phyloP scores from a whole-genome alignment of 2,329 filamentous ascomycete species.

The Colletotrichum tropicale region DNA sequence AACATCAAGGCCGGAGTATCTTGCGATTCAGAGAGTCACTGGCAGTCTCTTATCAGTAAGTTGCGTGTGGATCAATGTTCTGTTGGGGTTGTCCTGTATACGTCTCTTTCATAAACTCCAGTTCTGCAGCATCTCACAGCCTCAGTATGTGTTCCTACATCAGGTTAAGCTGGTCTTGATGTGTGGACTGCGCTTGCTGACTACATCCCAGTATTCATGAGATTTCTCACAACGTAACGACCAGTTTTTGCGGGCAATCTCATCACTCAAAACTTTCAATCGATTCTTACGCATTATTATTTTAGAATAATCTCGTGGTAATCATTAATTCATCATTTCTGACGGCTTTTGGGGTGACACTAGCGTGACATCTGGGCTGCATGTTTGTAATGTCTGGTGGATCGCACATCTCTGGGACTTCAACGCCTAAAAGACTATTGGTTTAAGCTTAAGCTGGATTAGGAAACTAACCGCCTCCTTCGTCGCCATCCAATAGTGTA shows the following conservation, averaged over 20 bases:
- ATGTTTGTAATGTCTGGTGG: no score
- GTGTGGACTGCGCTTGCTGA: background rate
- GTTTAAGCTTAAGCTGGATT: background rate
- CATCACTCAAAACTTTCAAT: background rate
- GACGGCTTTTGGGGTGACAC: no score
- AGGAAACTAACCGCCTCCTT: background rate
- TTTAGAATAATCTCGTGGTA: no score
- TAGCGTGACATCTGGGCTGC: no score
- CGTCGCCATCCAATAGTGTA: background rate
- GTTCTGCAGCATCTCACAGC: background rate
- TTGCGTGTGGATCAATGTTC: background rate
- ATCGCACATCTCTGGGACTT: no score
- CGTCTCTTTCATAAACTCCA: background rate
- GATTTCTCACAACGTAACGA: background rate
- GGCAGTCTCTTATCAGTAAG: background rate
- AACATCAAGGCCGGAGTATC: background rate
- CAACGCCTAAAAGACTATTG: background rate
- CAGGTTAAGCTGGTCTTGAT: background rate
- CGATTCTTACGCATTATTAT: background rate
- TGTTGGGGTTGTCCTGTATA: background rate
- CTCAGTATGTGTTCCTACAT: background rate
- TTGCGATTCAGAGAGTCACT: background rate
- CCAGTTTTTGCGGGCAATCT: background rate
- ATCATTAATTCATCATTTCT: no score
- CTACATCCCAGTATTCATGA: background rate